phyloP scores from a whole-genome alignment of 192 early-diverging fungal species.

The Coemansia sp. region DNA sequence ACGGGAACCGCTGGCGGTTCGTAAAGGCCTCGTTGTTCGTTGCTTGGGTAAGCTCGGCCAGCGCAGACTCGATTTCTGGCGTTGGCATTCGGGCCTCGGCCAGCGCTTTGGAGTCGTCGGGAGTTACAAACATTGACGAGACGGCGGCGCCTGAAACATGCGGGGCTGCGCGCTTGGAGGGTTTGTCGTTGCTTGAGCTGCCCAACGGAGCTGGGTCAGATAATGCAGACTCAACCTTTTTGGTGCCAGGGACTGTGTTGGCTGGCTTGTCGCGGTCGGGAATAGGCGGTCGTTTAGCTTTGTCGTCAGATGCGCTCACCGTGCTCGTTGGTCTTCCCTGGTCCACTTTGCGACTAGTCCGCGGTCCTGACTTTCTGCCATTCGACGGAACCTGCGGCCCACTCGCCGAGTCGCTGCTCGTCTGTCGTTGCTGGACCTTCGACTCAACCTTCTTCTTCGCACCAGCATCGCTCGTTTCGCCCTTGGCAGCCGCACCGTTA shows the following conservation, averaged over 20 bases:
- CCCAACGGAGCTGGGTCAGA: not conserved
- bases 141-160: constrained; percentile 12
- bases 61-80: constrained; percentile 45
- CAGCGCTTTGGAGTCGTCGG: constrained; percentile 18
- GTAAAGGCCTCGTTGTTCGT: constrained; percentile 36
- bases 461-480: constrained; percentile 10
- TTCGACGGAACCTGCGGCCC: constrained; percentile 38
- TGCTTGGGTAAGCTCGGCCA: constrained; percentile 26
- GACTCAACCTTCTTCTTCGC: constrained; percentile 27
- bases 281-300: constrained; percentile 28
- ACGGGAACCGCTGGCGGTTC: constrained; percentile 52
- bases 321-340: constrained; percentile 12
- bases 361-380: constrained; percentile 45
- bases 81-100: constrained; percentile 37
- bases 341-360: constrained; percentile 51
- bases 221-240: not conserved
- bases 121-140: constrained; percentile 5
- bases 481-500: constrained; percentile 26
- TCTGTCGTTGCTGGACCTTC: constrained; percentile 25
- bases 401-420: constrained; percentile 17
- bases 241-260: not conserved
- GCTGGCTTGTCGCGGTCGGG: constrained; percentile 34
- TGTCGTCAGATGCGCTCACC: constrained; percentile 10
- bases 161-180: constrained; percentile 18
- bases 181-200: constrained; percentile 1